Base-by-base conservation (phyloP, 208 protist genomes). In the Tritrichomonas musculus region DNA sequence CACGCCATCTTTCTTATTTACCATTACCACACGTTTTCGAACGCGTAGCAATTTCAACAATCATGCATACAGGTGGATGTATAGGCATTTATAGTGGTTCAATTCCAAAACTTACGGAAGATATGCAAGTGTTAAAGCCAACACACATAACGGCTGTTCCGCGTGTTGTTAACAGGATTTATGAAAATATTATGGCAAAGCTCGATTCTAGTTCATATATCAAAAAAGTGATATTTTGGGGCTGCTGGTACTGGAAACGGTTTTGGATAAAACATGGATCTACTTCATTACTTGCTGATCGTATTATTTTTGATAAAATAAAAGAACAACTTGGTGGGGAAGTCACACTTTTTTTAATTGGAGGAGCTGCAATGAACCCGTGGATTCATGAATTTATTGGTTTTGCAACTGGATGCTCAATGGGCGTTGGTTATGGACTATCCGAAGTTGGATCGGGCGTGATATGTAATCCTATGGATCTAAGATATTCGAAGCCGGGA, bases 21-120 rank as follows among this genome's bases (percentile, higher is more conserved):
- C 97, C 97, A 49, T 93, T 97, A n/a, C 96, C 96, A 30, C 97
- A 97, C 93, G 93, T 96, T 36, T 97, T 97, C 69, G 97, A 97
- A 93, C 57, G 69, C 9, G 27, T n/a, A 13, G 69, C 39, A 2
- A 13, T 72, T 17, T 27, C n/a, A 44, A 27, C 41, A 20, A 20
- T 17, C 0, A 14, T 47, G 8, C 39, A 33, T 53, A 17, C 0
- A 13, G 77, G 77, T 50, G 77, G 77, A 36, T 1, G 1, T 4
- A 57, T 88, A 11, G 77, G 77, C 27, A 33, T 88, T 30, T 41
- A 33, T 30, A 57, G 47, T n/a, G 41, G 44, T 1, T 13, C 27
- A 5, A 11, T 57, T 33, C 20, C 17, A 53, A 88, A 88, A 33
- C 41, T 88, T 5, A 39, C 47, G 20, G 41, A 25, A 39, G 77